Conservation (phyloP, 2,329 filamentous ascomycete genomes). For the Parastagonospora nodorum region DNA sequence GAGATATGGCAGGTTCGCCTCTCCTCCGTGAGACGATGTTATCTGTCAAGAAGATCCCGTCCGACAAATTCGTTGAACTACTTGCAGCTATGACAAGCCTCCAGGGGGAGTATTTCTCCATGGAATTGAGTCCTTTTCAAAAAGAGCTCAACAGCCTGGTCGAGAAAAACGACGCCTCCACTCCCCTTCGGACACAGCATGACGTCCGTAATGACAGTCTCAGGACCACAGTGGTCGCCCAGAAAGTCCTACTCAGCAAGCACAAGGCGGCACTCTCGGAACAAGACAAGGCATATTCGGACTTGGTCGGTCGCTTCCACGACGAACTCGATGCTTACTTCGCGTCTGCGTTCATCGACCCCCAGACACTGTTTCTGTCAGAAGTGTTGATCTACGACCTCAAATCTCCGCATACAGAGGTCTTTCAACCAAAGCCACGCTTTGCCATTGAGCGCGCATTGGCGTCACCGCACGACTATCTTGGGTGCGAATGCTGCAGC, state of each 20-base stretch:
- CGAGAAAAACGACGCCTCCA: slow-evolving; percentile 23
- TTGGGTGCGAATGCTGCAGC: slow-evolving; percentile 72
- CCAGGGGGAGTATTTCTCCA: slow-evolving; percentile 19
- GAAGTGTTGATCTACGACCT: slow-evolving; percentile 80
- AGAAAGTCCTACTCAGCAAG: slow-evolving; percentile 79
- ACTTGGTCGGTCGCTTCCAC: slow-evolving; percentile 63
- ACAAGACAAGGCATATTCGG: slow-evolving; percentile 72
- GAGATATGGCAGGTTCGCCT: slow-evolving; percentile 59
- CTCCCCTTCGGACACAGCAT: slow-evolving; percentile 73
- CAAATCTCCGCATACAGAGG: slow-evolving; percentile 70
- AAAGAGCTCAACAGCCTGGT: slow-evolving; percentile 44
- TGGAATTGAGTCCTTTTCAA: slow-evolving; percentile 26
- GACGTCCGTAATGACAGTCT: slow-evolving; percentile 71
- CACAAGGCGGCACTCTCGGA: slow-evolving; percentile 73
- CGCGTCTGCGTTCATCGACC: slow-evolving; percentile 52
- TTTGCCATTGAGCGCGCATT: slow-evolving; percentile 73
- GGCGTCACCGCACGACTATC: slow-evolving; percentile 74
- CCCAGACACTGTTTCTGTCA: slow-evolving; percentile 63
- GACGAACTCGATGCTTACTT: slow-evolving; percentile 58
- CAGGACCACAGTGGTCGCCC: slow-evolving; percentile 78
- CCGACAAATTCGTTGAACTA: slow-evolving; percentile 57
- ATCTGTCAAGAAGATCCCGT: slow-evolving; percentile 64
- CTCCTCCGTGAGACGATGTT: slow-evolving; percentile 61
- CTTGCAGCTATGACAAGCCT: slow-evolving; percentile 41
- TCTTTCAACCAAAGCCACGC: slow-evolving; percentile 76